Percentiles rank a stretch among this genome's conserved stretches.
Evolutionary conservation across 768 basidiomycete genomes (phyloP).

Genomic region (Psilocybe cyanescens): DNA sequence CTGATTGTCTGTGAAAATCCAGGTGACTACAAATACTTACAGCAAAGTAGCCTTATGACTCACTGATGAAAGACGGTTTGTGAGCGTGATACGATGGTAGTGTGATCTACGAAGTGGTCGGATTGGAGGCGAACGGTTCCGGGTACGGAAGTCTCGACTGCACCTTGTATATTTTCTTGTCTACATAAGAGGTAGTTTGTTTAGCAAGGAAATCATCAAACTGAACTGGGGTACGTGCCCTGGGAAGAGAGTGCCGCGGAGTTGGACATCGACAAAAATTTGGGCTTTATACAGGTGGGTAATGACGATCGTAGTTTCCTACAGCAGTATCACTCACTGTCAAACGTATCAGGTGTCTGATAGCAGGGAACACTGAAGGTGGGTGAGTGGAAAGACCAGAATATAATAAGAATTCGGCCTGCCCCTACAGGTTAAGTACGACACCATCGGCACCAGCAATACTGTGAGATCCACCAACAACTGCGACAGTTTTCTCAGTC

Average conservation of each 20-base stretch:
- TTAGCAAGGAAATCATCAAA: too few relatives aligned
- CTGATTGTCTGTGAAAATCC: conserved; percentile 30
- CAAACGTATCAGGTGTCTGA: conserved; percentile 45
- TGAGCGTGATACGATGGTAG: not conserved
- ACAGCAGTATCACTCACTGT: conserved; percentile 24
- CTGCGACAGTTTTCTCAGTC: conserved; percentile 38
- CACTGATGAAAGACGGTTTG: conserved; percentile 48
- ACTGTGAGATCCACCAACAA: conserved; percentile 30
- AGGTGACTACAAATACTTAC: not conserved
- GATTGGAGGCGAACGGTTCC: conserved; percentile 51
- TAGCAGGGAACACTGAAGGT: conserved; percentile 41
- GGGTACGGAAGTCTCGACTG: conserved; percentile 40
- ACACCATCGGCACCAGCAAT: conserved; percentile 20
- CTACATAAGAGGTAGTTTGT: conserved; percentile 18
- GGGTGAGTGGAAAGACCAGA: not conserved
- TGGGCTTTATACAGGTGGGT: conserved; percentile 25
- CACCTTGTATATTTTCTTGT: conserved; percentile 37
- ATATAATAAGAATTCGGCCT: not conserved
- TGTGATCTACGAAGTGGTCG: conserved; percentile 34
- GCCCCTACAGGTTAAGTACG: conserved; percentile 19
- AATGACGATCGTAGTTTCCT: not conserved
- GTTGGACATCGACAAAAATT: conserved; percentile 47
- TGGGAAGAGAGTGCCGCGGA: conserved; percentile 46
- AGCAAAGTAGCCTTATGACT: conserved; percentile 3
- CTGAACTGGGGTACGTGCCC: conserved; percentile 28